Base-by-base conservation (phyloP, 129 eudicot genomes). In the Tagetes erecta region DNA sequence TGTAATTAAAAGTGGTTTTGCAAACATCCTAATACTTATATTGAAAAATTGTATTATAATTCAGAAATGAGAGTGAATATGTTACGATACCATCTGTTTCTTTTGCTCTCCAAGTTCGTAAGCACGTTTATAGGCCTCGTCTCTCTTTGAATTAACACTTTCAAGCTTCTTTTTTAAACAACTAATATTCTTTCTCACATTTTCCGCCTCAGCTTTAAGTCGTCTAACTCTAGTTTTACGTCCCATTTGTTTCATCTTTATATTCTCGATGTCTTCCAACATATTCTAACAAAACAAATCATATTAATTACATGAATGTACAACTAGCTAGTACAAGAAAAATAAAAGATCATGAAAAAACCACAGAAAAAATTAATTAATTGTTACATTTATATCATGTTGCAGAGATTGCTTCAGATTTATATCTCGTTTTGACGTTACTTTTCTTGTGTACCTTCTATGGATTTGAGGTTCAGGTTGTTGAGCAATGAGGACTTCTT, bases 81-180 rank as follows among this genome's bases (percentile, higher is more conserved):
- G 1, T 11, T 35, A 36, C 30, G 3, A 10, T 37, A 70, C 75
- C 64, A 9, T 0, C n/a, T 37, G 49, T 36, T 37, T 34, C 37
- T 52, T 53, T 51, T 70, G 53, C 11, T 40, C 66, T 40, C 76
- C 13, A 39, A 72, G 33, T 37, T 41, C 40, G 30, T 49, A 37
- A 20, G 64, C 40, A 10, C 40, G 44, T 35, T 74, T 64, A 33
- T 60, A 59, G 39, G 71, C 49, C 64, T 35, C 8, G 7, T 14
- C 5, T 49, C 20, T 47, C 71, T 74, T 49, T 37, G 63, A 46
- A n/a, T 74, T 40, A 47, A 74, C 71, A 46, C 36, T 33, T 49
- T 74, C 64, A 37, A 74, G 78, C 37, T 74, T 47, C 52, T 64
- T 74, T 2, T 63, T 44, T 47, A 74, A 63, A 36, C 4, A 74